Conservation (phyloP, 805 yeast species). For the Ogataea corticis region DNA sequence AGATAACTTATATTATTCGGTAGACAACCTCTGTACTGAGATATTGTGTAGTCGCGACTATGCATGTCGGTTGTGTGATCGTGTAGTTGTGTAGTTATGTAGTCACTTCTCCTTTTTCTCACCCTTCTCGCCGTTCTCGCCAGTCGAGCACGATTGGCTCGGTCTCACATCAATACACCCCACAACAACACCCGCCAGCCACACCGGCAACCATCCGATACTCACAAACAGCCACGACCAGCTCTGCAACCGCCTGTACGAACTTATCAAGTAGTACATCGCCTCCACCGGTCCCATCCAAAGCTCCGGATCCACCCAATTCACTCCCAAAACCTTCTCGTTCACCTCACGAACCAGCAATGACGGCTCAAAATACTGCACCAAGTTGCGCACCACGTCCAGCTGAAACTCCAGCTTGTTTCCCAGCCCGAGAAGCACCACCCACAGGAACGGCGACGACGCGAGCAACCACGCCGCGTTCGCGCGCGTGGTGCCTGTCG, state of each 20-base stretch:
- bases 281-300: conserved; percentile 41
- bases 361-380: conserved; percentile 30
- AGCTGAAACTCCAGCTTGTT: conserved; percentile 26
- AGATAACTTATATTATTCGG: too few species aligned
- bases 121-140: conserved; percentile 5
- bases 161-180: conserved; percentile 24
- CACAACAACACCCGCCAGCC: conserved; percentile 48
- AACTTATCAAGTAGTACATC: conserved; percentile 53
- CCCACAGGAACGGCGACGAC: conserved; percentile 35
- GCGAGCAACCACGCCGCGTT: conserved; percentile 28
- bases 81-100: too few species aligned
- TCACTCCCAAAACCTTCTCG: conserved; percentile 15
- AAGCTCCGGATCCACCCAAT: conserved; percentile 13
- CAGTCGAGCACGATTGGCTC: conserved; percentile 4
- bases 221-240: conserved; percentile 84
- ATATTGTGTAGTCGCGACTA: too few species aligned
- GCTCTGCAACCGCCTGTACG: conserved; percentile 69
- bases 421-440: conserved; percentile 29
- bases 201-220: conserved; percentile 80
- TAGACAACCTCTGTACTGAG: too few species aligned
- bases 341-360: conserved; percentile 22
- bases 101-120: not conserved
- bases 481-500: conserved; percentile 14
- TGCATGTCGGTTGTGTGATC: too few species aligned
- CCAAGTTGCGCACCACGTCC: conserved; percentile 31